Evolutionary conservation across 75 land plant species (phyloP).

Genomic region (Sequoiadendron giganteum): DNA sequence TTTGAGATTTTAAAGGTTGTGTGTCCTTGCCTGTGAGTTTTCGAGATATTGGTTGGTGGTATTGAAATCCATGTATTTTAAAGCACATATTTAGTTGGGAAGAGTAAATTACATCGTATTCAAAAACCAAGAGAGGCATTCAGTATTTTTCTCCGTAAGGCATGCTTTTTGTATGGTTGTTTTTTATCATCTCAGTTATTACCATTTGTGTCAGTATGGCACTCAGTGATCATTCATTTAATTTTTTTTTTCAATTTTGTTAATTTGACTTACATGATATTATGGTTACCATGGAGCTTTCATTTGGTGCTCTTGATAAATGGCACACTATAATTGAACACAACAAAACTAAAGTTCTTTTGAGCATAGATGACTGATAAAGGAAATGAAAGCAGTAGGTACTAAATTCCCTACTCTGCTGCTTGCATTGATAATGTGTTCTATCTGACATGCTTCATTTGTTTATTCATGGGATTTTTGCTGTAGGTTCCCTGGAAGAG

Average conservation of each 20-base stretch:
- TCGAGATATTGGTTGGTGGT: neutral
- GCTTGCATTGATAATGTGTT: neutral
- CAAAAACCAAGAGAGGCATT: neutral
- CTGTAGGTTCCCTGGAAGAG: constrained; percentile 98
- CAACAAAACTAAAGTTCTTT: neutral
- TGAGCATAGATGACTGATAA: too few species aligned
- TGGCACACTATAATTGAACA: neutral
- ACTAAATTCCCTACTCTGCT: neutral
- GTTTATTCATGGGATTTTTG: neutral
- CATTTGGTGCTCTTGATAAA: neutral
- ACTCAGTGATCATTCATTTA: neutral
- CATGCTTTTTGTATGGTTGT: neutral
- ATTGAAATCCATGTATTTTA: neutral
- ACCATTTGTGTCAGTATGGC: neutral
- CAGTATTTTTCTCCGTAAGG: neutral
- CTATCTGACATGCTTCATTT: neutral
- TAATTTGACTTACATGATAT: neutral
- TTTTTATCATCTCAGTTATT: neutral
- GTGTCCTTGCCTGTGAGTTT: neutral
- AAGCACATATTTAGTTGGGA: neutral
- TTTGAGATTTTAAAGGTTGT: neutral
- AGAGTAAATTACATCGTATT: neutral
- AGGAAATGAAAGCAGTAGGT: neutral
- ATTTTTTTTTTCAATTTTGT: neutral
- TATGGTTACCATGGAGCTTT: neutral